phyloP scores from a whole-genome alignment of 495 filamentous ascomycete species.

The Neurospora africana region DNA sequence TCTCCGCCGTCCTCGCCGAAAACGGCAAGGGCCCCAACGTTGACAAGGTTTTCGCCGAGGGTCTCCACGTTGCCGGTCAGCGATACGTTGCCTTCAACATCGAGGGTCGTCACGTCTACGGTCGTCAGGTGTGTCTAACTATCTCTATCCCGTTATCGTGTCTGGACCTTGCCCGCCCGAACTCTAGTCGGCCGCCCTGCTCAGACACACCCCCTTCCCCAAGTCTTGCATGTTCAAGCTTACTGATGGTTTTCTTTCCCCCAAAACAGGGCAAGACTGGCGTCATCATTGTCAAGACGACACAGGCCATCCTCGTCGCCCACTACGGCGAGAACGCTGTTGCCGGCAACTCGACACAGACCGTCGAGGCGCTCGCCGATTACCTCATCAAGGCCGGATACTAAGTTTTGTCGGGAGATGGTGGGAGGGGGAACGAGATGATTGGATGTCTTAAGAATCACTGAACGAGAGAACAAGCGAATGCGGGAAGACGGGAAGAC shows the following conservation, averaged over 20 bases:
- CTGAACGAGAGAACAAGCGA: background rate
- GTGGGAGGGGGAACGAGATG: background rate
- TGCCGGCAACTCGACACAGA: slow-evolving; percentile 53
- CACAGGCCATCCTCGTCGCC: slow-evolving; percentile 72
- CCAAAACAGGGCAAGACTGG: slow-evolving; percentile 64
- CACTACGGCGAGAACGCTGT: slow-evolving; percentile 66
- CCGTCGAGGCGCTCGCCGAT: slow-evolving; percentile 60
- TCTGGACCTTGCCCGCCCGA: background rate
- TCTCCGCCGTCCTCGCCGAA: slow-evolving; percentile 31
- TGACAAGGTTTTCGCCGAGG: slow-evolving; percentile 40
- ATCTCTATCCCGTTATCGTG: background rate
- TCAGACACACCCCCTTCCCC: too few relatives aligned
- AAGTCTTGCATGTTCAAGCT: background rate
- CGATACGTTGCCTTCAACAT: slow-evolving; percentile 61
- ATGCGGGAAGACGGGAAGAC: background rate
- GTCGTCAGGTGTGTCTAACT: slow-evolving; percentile 58
- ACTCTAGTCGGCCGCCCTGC: too few relatives aligned
- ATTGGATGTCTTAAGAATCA: background rate
- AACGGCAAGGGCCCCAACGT: slow-evolving; percentile 35
- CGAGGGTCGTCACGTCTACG: slow-evolving; percentile 71
- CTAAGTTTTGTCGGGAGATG: slow-evolving; percentile 29
- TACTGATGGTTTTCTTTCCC: background rate
- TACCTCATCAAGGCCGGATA: slow-evolving; percentile 64
- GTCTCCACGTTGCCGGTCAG: slow-evolving; percentile 61
- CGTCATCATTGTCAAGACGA: slow-evolving; percentile 68